Evolutionary conservation across 2,329 filamentous ascomycete species (phyloP), one percentile per base, ranked within the genome.

Genomic region (Aurifilum marmelostoma): DNA sequence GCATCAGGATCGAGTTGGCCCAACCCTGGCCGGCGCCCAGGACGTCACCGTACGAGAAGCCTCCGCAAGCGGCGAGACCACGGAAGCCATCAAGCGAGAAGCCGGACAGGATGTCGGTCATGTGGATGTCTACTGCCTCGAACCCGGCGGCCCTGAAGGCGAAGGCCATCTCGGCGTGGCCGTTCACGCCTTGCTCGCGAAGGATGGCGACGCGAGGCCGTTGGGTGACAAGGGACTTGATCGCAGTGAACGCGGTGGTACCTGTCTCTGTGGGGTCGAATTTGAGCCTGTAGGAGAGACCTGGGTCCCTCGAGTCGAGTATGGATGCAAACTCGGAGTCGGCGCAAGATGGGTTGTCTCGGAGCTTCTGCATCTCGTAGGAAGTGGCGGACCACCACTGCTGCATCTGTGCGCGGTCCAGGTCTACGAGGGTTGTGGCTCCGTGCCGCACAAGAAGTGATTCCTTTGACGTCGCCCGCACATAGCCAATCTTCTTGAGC

Each of bases 151-250:
- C 89, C 73, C 91, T 90, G 85, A 98, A 98, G 63, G 94, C 94
- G 76, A 97, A 98, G 0, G 96, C 96, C 93, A 99, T 97, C 80
- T 99, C 96, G n/a, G 93, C 90, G 75, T 97, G 89, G 56, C 94
- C 93, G 81, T 99, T 98, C 73, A 97, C 93, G 78, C 96, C 96
- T 79, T 97, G 94, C 80, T 98, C 96, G 76, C 96, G 88, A 29
- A 99, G 88, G 74, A 99, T 97, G 58, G 96, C 96, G 32, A 99
- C 94, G 41, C 90, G 89, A 1, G 92, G 92, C 80, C 78, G 75
- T 74, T 83, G 86, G 71, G 84, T 85, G 77, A 93, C 88, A 69
- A 80, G 74, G 12, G 75, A 76, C 52, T 87, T 86, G 68, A 93
- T 81, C 70, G 86, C 88, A 3, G 88, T 84, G 71, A 88, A 86